Evolutionary conservation across 352 stramenopile species (phyloP).

Genomic region (Achlya hypogyna): DNA sequence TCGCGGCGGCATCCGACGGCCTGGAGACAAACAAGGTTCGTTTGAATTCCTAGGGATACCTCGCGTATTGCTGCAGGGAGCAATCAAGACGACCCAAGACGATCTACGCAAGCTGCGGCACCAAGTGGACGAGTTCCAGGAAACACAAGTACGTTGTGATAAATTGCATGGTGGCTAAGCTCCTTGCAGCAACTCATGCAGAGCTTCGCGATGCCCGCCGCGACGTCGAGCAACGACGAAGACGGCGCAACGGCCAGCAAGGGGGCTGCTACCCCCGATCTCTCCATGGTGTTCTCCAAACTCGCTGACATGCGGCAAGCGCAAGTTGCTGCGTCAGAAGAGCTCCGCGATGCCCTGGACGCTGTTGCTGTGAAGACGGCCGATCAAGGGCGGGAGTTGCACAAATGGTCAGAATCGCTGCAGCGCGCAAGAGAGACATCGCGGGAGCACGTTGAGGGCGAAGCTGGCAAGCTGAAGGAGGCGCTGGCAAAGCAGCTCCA

Average conservation of each 20-base stretch:
- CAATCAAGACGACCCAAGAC: constrained; percentile 45
- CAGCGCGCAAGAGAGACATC: neutral
- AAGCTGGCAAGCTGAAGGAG: constrained; percentile 58
- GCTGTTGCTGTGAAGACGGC: constrained; percentile 23
- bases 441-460: constrained; percentile 23
- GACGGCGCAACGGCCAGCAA: neutral
- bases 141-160: constrained; percentile 27
- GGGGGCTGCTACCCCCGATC: constrained; percentile 32
- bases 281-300: constrained; percentile 76
- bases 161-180: too few species aligned
- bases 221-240: neutral
- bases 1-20: neutral
- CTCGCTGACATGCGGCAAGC: constrained; percentile 54
- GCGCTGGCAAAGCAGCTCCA: constrained; percentile 55
- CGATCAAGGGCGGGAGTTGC: neutral
- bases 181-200: constrained; percentile 17
- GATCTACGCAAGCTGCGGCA: constrained; percentile 40
- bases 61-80: too few species aligned
- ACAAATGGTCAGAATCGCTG: neutral
- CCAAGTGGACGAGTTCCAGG: constrained; percentile 38
- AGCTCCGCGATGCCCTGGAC: constrained; percentile 43
- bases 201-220: neutral
- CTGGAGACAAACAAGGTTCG: constrained; percentile 4
- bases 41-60: too few species aligned
- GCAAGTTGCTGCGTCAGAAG: constrained; percentile 47